Base-by-base conservation (phyloP, 1,284 basidiomycete species). In the Trichosporon coremiiforme region DNA sequence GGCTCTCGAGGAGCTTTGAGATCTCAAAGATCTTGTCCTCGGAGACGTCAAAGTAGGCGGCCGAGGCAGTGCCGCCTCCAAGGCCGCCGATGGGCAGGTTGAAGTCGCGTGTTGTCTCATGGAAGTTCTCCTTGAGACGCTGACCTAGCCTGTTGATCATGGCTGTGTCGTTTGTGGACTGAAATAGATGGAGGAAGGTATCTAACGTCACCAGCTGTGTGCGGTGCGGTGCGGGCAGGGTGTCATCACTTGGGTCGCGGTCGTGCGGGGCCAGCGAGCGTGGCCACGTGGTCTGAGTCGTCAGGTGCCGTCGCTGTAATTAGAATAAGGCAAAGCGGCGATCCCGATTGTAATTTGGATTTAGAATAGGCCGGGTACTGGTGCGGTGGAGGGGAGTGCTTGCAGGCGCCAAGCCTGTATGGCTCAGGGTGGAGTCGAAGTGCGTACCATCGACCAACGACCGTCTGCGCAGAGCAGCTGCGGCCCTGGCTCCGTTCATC, bases 1-100 rank as follows among this genome's bases (percentile, higher is more conserved):
- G 90, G 6, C 91, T 92, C 76, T 95, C 92, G 53, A 98, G 87
- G 76, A 97, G 91, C 76, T 89, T 90, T 68, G 89, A 87, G 63
- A 97, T 91, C 77, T 93, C 83, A 64, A 79, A 78, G 57, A 83
- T 73, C 71, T 80, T 81, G 71, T 84, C 83, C 76, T 83, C 83
- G 13, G 78, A 79, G 2, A 80, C 79, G 63, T 84, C 84, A 66
- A 84, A 84, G 74, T 83, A 83, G n/a, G 79, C 73, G 6, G 78
- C 75, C 8, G 74, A 70, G 15, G 79, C 77, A 4, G 76, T 73
- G 2, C 74, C 71, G 20, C 70, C 73, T 17, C 80, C 80, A 15
- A 62, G 57, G 31, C 57, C 57, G 31, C 57, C 57, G 31, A 78
- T 73, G 33, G 84, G 76, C 55, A 85, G 75, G 55, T 77, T 75